Base-by-base conservation (phyloP, 371 early-diverging fungal species). In the Apophysomyces trapeziformis region DNA sequence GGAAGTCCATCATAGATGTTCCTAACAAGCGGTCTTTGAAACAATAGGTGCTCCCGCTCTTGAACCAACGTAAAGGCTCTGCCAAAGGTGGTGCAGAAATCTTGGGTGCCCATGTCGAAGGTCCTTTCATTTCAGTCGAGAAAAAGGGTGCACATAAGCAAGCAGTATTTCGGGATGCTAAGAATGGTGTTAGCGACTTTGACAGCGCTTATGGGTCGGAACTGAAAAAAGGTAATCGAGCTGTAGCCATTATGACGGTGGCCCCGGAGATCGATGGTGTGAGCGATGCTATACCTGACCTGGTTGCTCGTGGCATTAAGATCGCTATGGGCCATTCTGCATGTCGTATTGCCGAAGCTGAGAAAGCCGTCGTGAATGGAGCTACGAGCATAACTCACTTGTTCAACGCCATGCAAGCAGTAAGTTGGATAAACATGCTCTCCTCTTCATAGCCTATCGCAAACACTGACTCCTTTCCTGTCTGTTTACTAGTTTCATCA, bases 71-170 rank as follows among this genome's bases (percentile, higher is more conserved):
- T 58, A 71, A 80, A n/a, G 93, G 92, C 50, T 83, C 80, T 12
- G 77, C 76, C 16, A 71, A 80, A 38, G 75, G 71, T 13, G 93
- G 93, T 16, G 92, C 93, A 6, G 89, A 89, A 37, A 81, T 92
- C 9, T 75, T 93, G 7, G 93, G 88, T 21, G 91, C 92, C 6
- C 93, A 93, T 72, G 75, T 91, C 38, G 93, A 93, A 70, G 93
- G 92, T 1, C 92, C 92, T 4, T 93, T 93, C 69, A 92, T 92
- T 56, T 82, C 81, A 6, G 63, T 61, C 1, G 68, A 73, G 36
- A 82, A 82, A 43, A 90, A 89, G 62, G 95, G 95, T 38, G 94
- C 94, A 0, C 95, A 95, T 64, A 87, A 94, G 44, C 76, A 85
- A 59, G 74, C 72, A n/a, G 87, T 87, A 3, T 80, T 95, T 47